These are phyloP conservation scores for Kockovaella imperatae DNA, from an alignment of 768 basidiomycete species.

Conservation along the genomic window DNA sequence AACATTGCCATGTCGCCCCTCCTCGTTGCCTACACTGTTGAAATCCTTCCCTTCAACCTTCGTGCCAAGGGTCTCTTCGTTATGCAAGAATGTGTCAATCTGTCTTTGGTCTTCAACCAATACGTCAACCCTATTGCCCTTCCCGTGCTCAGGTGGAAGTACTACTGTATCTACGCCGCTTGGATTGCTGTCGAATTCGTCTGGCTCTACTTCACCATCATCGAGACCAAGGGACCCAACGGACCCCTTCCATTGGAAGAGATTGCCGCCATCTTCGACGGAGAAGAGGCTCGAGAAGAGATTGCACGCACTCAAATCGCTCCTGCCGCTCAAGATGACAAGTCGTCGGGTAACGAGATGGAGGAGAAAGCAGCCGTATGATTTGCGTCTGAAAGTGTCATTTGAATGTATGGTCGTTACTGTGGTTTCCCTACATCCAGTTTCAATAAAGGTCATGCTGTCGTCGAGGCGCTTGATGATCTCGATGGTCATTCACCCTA, in stretches of 20 bases:
- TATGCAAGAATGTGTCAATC: conserved; percentile 20
- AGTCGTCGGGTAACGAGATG: no score
- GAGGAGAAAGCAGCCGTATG: no score
- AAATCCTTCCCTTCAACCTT: conserved; percentile 29
- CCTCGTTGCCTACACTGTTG: conserved; percentile 29
- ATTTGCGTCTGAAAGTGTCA: no score
- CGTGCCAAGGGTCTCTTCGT: conserved; percentile 32
- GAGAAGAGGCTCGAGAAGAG: conserved; percentile 6
- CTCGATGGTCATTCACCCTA: no score
- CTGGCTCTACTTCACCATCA: conserved; percentile 27
- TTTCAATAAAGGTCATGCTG: no score
- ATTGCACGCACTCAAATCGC: no score
- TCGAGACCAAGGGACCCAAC: conserved; percentile 31
- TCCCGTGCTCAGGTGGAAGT: conserved; percentile 17
- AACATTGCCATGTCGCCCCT: conserved; percentile 29
- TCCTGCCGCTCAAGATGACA: no score
- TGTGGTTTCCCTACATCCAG: no score
- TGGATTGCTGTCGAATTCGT: conserved; percentile 30
- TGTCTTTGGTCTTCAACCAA: conserved; percentile 28
- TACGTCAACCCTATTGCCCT: conserved; percentile 32
- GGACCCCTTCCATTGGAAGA: conserved; percentile 26
- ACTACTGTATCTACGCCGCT: conserved; percentile 12
- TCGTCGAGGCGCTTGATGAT: no score
- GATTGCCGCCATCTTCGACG: conserved; percentile 21
- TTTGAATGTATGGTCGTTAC: no score